Evolutionary conservation across 441 rosid genomes (phyloP).

Genomic region (Theobroma grandiflorum): DNA sequence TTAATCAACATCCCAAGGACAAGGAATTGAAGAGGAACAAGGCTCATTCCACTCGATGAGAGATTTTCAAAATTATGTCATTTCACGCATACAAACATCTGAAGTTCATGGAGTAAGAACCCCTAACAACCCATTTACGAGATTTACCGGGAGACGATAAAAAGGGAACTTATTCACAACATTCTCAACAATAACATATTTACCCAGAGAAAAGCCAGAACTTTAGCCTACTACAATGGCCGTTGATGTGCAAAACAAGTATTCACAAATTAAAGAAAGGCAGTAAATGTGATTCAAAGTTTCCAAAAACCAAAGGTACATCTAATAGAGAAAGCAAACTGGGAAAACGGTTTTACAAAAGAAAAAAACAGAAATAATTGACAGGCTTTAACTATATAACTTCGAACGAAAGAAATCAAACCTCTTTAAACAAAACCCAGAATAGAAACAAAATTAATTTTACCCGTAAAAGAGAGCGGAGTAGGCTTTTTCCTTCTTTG

Average conservation of each 20-base stretch:
- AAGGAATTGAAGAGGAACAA: slow-evolving; percentile 1
- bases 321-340: neutral
- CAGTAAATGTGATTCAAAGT: neutral
- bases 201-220: slow-evolving; percentile 17
- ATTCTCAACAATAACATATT: neutral
- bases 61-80: too few relatives aligned
- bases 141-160: neutral
- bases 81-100: neutral
- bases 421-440: slow-evolving; percentile 5
- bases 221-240: neutral
- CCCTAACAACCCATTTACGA: slow-evolving; percentile 1
- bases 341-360: neutral
- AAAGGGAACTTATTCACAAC: neutral
- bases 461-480: neutral
- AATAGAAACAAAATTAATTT: neutral
- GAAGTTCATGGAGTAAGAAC: slow-evolving; percentile 1
- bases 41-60: neutral
- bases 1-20: neutral
- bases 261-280: slow-evolving; percentile 3
- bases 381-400: neutral
- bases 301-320: neutral
- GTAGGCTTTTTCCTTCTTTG: neutral
- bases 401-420: slow-evolving; percentile 9
- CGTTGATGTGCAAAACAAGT: neutral
- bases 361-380: neutral